Base-by-base conservation (phyloP, 2,329 filamentous ascomycete genomes). In the Fusarium euwallaceae region DNA sequence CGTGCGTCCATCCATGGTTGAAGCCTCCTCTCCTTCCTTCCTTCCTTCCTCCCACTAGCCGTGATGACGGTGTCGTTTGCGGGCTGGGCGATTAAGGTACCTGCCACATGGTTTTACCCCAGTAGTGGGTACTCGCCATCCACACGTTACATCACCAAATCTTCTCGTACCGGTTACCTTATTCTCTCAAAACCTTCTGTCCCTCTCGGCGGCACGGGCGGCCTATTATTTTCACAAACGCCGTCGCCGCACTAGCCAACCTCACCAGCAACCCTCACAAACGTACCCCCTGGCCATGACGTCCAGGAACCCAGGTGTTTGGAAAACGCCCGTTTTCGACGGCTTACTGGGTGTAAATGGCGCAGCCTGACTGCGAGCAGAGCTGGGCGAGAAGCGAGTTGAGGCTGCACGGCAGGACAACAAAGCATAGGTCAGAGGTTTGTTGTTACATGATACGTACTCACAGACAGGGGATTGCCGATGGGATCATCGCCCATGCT, bases 141-240 rank as follows among this genome's bases (percentile, higher is more conserved):
- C 34, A 29, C 27, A 29, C 53, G n/a, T 36, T 20, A 20, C 29
- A 56, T 34, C 53, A 36, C 53, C 12, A 34, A 16, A 5, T 4
- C 16, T 6, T 36, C 53, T 36, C 32, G 53, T 56, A 59, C 22
- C 34, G 10, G 22, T 34, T 39, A 27, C 55, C 22, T 37, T 10
- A 17, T 10, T 4, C 39, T 41, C 24, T 27, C 55, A 58, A 60
- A 69, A 56, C 43, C 64, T 71, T 53, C 34, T 24, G 68, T 74
- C 27, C 55, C 58, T 56, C 37, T 24, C 34, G 65, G 76, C 76
- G 76, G 76, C 74, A 76, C 61, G 58, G 74, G 76, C 76, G 76
- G 76, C 51, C 74, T 39, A 64, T 64, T 70, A 69, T 66, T 71
- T 66, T 75, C 56, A 67, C 62, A 70, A 53, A 76, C 73, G 73